Conservation (phyloP, 2,329 filamentous ascomycete species). For the Leptographium galeiforme region DNA sequence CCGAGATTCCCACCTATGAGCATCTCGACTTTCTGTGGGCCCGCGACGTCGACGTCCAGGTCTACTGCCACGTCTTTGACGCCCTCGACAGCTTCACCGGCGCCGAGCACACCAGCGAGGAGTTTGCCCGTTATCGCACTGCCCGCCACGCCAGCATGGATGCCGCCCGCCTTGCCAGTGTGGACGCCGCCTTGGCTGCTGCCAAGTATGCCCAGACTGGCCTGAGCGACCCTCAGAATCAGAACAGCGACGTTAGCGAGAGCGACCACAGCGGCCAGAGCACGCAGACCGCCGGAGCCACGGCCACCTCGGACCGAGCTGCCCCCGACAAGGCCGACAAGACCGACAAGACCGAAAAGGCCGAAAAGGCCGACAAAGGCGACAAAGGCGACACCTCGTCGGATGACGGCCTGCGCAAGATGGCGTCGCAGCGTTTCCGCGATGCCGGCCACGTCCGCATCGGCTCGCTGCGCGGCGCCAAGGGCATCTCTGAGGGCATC, state of each 20-base stretch:
- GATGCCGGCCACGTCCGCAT: slow-evolving; percentile 19
- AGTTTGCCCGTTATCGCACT: slow-evolving; percentile 43
- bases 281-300: not conserved
- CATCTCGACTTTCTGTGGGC: slow-evolving; percentile 97
- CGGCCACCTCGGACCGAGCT: not conserved
- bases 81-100: slow-evolving; percentile 62
- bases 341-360: not conserved
- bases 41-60: slow-evolving; percentile 64
- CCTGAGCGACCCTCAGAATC: not conserved
- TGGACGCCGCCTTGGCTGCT: slow-evolving; percentile 20
- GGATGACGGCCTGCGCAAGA: not conserved
- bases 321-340: not conserved
- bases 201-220: slow-evolving; percentile 9
- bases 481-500: slow-evolving; percentile 7
- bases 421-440: slow-evolving; percentile 13
- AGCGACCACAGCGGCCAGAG: not conserved
- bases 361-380: not conserved
- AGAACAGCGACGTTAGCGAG: not conserved
- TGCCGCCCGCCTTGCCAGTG: slow-evolving; percentile 33
- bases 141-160: slow-evolving; percentile 35
- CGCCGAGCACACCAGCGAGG: slow-evolving; percentile 42
- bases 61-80: slow-evolving; percentile 85
- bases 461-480: slow-evolving; percentile 14
- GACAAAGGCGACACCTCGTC: not conserved
- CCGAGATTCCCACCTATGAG: slow-evolving; percentile 83